phyloP scores from a whole-genome alignment of 495 filamentous ascomycete genomes.

The Oleoguttula mirabilis region DNA sequence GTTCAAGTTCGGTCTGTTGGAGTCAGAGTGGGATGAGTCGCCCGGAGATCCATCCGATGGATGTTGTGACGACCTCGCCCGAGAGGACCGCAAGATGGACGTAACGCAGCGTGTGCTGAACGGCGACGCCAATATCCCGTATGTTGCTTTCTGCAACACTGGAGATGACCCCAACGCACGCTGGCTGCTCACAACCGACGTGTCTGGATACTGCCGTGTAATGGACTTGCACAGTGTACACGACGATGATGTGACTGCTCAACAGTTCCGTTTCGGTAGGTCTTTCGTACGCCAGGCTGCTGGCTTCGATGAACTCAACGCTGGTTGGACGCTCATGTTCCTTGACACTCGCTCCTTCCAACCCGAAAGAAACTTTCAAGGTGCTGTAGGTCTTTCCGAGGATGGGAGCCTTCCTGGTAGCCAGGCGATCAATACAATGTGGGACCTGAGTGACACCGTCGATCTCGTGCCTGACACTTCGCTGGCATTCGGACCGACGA shows the following conservation, averaged over 20 bases:
- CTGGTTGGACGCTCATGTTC: constrained; percentile 28
- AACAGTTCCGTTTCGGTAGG: constrained; percentile 16
- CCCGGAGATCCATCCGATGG: neutral
- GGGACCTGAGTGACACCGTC: constrained; percentile 16
- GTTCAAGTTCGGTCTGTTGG: constrained; percentile 58
- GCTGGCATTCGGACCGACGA: constrained; percentile 4
- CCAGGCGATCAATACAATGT: neutral
- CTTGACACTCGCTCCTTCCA: constrained; percentile 27
- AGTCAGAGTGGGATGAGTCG: constrained; percentile 10
- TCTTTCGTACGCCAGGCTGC: neutral
- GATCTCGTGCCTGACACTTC: constrained; percentile 7
- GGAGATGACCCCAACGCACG: constrained; percentile 49
- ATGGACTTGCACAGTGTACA: constrained; percentile 49
- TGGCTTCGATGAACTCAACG: constrained; percentile 10
- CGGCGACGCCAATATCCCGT: constrained; percentile 60
- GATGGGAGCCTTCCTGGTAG: constrained; percentile 1
- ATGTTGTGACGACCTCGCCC: neutral
- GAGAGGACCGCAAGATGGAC: constrained; percentile 28
- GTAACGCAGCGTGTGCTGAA: constrained; percentile 31
- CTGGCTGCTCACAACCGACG: constrained; percentile 65
- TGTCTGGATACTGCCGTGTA: constrained; percentile 50
- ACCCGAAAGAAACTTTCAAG: neutral
- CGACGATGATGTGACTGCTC: neutral
- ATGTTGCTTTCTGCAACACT: constrained; percentile 57
- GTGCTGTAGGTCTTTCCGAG: constrained; percentile 7